Percentiles rank a stretch among this genome's conserved stretches.
Conservation (phyloP, 768 basidiomycete species). For the Xerocomellus intermedius region DNA sequence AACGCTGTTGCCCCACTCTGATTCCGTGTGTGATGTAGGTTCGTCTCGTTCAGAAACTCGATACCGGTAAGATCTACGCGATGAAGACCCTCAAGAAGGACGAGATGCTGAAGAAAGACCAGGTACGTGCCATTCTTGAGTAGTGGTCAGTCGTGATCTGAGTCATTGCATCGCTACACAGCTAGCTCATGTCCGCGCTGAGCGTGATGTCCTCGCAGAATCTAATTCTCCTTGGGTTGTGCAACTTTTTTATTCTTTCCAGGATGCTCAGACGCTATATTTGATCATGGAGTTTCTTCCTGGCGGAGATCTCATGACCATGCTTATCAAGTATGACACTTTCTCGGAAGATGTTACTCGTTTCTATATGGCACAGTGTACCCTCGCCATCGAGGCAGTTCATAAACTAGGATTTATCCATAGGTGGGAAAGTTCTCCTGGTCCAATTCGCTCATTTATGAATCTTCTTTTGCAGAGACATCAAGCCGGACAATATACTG, state of each 20-base stretch:
- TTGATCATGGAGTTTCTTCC: conserved; percentile 99
- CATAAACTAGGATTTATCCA: conserved; percentile 98
- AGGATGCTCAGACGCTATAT: conserved; percentile 89
- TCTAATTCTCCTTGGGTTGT: conserved; percentile 97
- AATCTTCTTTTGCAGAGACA: conserved; percentile 60
- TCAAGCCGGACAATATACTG: conserved; percentile 96
- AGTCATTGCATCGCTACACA: conserved; percentile 30
- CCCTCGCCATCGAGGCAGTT: conserved; percentile 95
- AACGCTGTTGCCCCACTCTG: neutral
- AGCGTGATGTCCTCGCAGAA: conserved; percentile 94
- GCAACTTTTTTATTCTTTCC: conserved; percentile 97
- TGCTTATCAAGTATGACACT: conserved; percentile 99
- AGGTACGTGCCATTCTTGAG: conserved; percentile 48
- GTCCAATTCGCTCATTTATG: neutral
- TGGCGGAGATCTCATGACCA: conserved; percentile 98
- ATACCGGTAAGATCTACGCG: conserved; percentile 97
- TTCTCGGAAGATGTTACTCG: conserved; percentile 97
- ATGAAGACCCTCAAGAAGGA: conserved; percentile 98
- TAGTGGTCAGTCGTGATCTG: neutral
- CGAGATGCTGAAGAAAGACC: conserved; percentile 99
- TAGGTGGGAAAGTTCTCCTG: conserved; percentile 48
- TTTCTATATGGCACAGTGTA: conserved; percentile 99
- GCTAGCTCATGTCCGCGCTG: conserved; percentile 97
- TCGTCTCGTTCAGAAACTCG: conserved; percentile 91
- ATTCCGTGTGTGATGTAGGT: conserved; percentile 43